A percentile compares a stretch with the other conserved stretches of the same genome.
phyloP scores from a whole-genome alignment of 2,329 filamentous ascomycete species.

The Pseudogymnoascus destructans region DNA sequence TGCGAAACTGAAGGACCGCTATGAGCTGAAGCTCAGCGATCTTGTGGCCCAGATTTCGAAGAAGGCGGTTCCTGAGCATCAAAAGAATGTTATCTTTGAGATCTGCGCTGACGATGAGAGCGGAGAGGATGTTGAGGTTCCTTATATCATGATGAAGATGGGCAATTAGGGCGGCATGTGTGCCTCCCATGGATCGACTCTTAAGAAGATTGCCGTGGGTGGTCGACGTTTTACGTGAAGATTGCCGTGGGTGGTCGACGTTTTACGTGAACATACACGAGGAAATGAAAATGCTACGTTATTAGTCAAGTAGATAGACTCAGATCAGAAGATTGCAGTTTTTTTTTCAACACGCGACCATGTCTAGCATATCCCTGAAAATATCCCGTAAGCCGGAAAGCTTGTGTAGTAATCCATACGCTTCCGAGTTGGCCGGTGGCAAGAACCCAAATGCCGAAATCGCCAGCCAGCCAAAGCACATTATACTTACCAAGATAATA shows the following conservation, averaged over 20 bases:
- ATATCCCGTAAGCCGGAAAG: not conserved
- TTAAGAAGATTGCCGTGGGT: not conserved
- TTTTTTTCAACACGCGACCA: constrained; percentile 6
- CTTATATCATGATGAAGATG: constrained; percentile 79
- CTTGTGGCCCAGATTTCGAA: constrained; percentile 81
- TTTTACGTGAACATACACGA: constrained; percentile 6
- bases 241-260: not conserved
- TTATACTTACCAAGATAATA: not conserved
- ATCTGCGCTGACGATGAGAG: constrained; percentile 80
- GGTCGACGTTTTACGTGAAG: not conserved
- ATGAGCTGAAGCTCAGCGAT: constrained; percentile 72
- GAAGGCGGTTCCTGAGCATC: constrained; percentile 79
- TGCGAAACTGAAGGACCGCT: constrained; percentile 64
- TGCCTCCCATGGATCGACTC: not conserved
- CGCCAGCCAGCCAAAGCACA: not conserved
- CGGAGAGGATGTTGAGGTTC: constrained; percentile 91
- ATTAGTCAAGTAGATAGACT: constrained; percentile 5
- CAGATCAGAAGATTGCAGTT: not conserved
- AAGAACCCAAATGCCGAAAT: not conserved
- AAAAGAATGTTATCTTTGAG: constrained; percentile 94
- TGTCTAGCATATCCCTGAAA: constrained; percentile 5
- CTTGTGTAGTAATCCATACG: not conserved
- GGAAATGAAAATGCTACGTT: constrained; percentile 4
- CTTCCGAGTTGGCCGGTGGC: not conserved
- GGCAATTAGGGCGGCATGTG: constrained; percentile 13